These are phyloP conservation scores for Aspergillus taichungensis DNA, from an alignment of 495 filamentous ascomycete genomes.

Conservation along the genomic window DNA sequence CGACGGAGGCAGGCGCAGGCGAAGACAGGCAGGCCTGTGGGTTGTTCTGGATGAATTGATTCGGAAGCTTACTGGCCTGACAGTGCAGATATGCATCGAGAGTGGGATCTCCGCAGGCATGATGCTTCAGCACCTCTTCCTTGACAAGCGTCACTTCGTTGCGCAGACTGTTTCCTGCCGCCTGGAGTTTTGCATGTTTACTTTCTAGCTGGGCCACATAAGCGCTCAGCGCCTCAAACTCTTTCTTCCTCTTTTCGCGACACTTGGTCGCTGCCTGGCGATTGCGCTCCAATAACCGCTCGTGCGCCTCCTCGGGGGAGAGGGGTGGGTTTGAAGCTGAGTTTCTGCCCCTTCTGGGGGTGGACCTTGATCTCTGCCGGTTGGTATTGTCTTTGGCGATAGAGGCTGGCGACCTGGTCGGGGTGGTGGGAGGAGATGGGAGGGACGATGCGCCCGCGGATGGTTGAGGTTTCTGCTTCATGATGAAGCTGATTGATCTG, in stretches of 20 bases:
- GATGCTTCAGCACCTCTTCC: background rate
- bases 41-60: too few relatives aligned
- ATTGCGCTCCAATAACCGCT: constrained; percentile 68
- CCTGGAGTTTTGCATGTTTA: constrained; percentile 55
- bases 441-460: too few relatives aligned
- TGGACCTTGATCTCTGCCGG: background rate
- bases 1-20: too few relatives aligned
- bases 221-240: constrained; percentile 50
- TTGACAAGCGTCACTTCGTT: constrained; percentile 45
- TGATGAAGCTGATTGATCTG: too few relatives aligned
- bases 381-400: background rate
- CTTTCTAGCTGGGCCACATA: constrained; percentile 39
- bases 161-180: constrained; percentile 41
- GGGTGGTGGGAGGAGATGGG: too few relatives aligned
- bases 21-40: too few relatives aligned
- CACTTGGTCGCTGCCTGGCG: constrained; percentile 80
- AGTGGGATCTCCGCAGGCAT: too few relatives aligned
- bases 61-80: too few relatives aligned
- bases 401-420: background rate
- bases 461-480: too few relatives aligned
- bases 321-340: constrained; percentile 18
- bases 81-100: too few relatives aligned
- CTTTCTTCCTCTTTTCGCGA: constrained; percentile 78
- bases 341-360: constrained; percentile 5
- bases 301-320: constrained; percentile 28